Percentiles rank a stretch among this genome's conserved stretches.
Evolutionary conservation across 2,329 filamentous ascomycete genomes (phyloP).

Genomic region (Graphilbum sp.): DNA sequence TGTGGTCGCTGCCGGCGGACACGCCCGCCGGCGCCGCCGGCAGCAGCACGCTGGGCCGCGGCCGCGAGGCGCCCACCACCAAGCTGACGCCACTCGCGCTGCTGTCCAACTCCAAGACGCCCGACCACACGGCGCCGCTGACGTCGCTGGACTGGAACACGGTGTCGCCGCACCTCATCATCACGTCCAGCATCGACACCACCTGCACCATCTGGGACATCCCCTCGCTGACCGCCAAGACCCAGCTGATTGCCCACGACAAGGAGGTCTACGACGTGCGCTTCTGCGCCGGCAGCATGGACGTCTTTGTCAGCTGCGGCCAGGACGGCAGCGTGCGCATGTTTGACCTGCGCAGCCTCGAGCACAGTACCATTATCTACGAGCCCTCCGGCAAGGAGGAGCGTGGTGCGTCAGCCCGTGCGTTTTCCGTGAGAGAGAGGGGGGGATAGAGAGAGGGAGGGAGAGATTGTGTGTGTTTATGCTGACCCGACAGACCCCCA

Average conservation of each 20-base stretch:
- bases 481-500: constrained; percentile 27
- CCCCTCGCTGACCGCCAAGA: constrained; percentile 91
- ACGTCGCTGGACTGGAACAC: constrained; percentile 98
- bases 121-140: constrained; percentile 90
- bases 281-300: constrained; percentile 96
- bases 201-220: constrained; percentile 99
- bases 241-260: constrained; percentile 93
- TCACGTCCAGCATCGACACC: constrained; percentile 96
- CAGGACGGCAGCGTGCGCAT: constrained; percentile 96
- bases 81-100: constrained; percentile 88
- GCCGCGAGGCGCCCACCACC: constrained; percentile 39
- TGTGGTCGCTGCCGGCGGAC: constrained; percentile 80
- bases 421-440: too few relatives aligned
- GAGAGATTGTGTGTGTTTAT: too few relatives aligned
- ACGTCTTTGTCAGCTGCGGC: constrained; percentile 95
- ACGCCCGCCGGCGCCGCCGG: constrained; percentile 39
- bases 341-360: constrained; percentile 92
- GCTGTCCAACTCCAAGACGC: constrained; percentile 94
- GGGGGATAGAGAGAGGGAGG: too few relatives aligned
- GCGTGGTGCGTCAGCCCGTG: constrained; percentile 35
- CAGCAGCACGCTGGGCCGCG: constrained; percentile 19
- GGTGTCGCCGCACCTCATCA: constrained; percentile 89
- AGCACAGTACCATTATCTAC: constrained; percentile 98
- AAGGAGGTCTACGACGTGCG: constrained; percentile 98
- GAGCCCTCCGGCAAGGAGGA: constrained; percentile 83